Evolutionary conservation across 148 eudicot species (phyloP).

Genomic region (Rheum nobile): DNA sequence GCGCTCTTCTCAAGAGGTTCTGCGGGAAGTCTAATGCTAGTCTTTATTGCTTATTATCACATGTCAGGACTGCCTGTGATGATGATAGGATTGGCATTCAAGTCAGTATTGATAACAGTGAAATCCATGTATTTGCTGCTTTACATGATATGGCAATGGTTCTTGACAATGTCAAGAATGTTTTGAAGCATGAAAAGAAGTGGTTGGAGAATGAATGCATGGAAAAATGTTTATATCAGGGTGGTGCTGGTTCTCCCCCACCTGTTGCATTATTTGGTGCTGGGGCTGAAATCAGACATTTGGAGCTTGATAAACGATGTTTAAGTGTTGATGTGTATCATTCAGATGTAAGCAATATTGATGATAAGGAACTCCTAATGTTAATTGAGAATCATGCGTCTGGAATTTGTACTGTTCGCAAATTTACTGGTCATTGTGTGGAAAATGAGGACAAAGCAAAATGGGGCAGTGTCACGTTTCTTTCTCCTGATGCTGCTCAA

Average conservation of each 20-base stretch:
- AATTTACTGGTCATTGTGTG: conserved; percentile 22
- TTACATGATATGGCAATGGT: conserved; percentile 45
- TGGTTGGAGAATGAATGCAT: conserved; percentile 65
- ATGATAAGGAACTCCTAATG: conserved; percentile 63
- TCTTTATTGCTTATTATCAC: conserved; percentile 36
- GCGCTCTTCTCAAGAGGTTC: conserved; percentile 51
- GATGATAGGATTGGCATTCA: conserved; percentile 65
- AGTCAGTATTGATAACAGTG: conserved; percentile 53
- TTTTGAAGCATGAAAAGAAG: conserved; percentile 43
- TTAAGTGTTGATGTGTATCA: conserved; percentile 61
- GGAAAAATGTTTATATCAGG: conserved; percentile 60
- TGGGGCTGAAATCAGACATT: conserved; percentile 84
- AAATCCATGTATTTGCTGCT: conserved; percentile 41
- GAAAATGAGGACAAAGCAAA: conserved; percentile 43
- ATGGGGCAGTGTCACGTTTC: conserved; percentile 85
- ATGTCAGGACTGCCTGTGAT: conserved; percentile 26
- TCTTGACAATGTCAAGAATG: conserved; percentile 21
- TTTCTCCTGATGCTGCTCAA: conserved; percentile 70
- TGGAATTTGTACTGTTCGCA: conserved; percentile 59
- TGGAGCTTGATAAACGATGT: conserved; percentile 79
- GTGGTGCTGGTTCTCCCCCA: conserved; percentile 48
- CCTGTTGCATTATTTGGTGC: conserved; percentile 83
- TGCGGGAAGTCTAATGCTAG: conserved; percentile 55
- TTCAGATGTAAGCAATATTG: conserved; percentile 31
- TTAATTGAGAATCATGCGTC: conserved; percentile 37